Conservation (phyloP, 768 basidiomycete genomes). For the Dendrothele bispora region DNA sequence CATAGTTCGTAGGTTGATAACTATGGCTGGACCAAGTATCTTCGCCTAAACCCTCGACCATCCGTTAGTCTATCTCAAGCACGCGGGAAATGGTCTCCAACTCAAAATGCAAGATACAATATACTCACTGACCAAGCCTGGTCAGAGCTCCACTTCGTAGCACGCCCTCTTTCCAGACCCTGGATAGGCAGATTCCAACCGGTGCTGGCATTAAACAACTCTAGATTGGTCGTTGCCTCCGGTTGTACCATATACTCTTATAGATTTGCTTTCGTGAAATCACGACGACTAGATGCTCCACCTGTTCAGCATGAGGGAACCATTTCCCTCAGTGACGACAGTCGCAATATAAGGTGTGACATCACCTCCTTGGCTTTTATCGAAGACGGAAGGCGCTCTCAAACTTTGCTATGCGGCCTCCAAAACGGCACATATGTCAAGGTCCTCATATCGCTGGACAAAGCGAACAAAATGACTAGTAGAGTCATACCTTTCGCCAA, state of each 20-base stretch:
- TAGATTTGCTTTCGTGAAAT: constrained; percentile 34
- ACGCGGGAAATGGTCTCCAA: constrained; percentile 43
- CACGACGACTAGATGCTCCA: constrained; percentile 34
- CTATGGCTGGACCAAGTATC: constrained; percentile 59
- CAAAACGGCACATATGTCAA: constrained; percentile 59
- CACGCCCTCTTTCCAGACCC: constrained; percentile 59
- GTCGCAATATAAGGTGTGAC: constrained; percentile 36
- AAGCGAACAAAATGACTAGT: constrained; percentile 21
- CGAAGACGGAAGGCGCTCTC: constrained; percentile 42
- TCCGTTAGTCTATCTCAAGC: constrained; percentile 51
- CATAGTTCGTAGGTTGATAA: constrained; percentile 48
- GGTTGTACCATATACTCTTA: constrained; percentile 61
- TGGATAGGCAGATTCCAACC: constrained; percentile 63
- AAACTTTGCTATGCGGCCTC: constrained; percentile 54
- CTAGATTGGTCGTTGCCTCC: constrained; percentile 61
- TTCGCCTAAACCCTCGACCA: constrained; percentile 50
- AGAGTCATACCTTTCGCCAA: constrained; percentile 10
- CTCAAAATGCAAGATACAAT: constrained; percentile 48
- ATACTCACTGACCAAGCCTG: constrained; percentile 54
- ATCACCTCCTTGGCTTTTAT: constrained; percentile 58
- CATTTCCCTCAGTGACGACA: constrained; percentile 35
- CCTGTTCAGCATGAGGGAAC: constrained; percentile 47
- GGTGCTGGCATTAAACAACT: constrained; percentile 50
- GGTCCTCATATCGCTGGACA: constrained; percentile 24
- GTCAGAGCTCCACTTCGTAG: constrained; percentile 48